Conservation (phyloP, 805 yeast species). For the Saturnispora zaruensis region DNA sequence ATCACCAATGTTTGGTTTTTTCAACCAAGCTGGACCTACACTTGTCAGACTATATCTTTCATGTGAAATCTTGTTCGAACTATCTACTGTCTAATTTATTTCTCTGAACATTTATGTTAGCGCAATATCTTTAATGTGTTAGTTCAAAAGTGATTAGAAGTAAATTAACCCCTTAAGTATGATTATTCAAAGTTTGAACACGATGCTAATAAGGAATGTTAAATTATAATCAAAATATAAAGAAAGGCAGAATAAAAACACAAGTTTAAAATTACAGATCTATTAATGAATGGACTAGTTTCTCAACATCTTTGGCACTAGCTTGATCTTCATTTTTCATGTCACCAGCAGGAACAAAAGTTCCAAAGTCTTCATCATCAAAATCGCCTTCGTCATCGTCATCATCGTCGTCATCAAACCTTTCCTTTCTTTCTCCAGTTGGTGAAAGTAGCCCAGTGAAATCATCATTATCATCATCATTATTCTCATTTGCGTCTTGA, state of each 20-base stretch:
- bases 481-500: conserved; percentile 5
- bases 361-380: conserved; percentile 31
- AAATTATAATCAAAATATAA: too few relatives aligned
- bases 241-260: background rate
- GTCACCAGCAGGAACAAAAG: conserved; percentile 25
- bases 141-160: too few relatives aligned
- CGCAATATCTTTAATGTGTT: too few relatives aligned
- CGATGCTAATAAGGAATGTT: too few relatives aligned
- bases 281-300: conserved; percentile 1
- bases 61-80: too few relatives aligned
- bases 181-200: too few relatives aligned
- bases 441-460: conserved; percentile 5
- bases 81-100: too few relatives aligned
- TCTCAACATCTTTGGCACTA: background rate
- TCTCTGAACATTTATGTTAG: too few relatives aligned
- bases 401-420: background rate
- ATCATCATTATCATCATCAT: conserved; percentile 8
- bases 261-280: background rate
- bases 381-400: conserved; percentile 13
- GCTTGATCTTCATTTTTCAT: conserved; percentile 12
- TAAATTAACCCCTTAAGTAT: too few relatives aligned
- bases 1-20: too few relatives aligned
- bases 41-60: too few relatives aligned
- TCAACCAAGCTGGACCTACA: too few relatives aligned
- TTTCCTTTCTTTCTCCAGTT: background rate